Conservation (phyloP, 2,329 filamentous ascomycete species). For the Colletotrichum sp. region DNA sequence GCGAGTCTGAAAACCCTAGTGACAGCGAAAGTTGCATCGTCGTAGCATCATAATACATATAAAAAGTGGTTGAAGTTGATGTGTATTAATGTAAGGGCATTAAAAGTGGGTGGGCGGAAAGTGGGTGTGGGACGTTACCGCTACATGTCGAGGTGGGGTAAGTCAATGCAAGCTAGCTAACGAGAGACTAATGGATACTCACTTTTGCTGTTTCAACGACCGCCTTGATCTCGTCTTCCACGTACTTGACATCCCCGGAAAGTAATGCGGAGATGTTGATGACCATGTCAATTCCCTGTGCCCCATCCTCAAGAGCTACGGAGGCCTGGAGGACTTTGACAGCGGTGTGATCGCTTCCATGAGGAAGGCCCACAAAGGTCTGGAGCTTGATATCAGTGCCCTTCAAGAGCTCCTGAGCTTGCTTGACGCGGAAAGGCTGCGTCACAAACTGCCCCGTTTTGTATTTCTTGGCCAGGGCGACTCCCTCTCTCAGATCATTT, state of each 20-base stretch:
- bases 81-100: no score
- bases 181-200: slow-evolving; percentile 29
- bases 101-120: no score
- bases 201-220: slow-evolving; percentile 52
- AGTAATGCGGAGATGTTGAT: slow-evolving; percentile 64
- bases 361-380: slow-evolving; percentile 64
- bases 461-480: slow-evolving; percentile 50
- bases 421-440: slow-evolving; percentile 59
- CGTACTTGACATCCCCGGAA: slow-evolving; percentile 61
- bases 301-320: slow-evolving; percentile 51
- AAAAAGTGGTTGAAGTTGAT: no score
- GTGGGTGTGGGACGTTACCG: no score
- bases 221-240: slow-evolving; percentile 51
- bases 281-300: slow-evolving; percentile 63
- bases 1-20: no score
- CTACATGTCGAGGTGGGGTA: background rate
- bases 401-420: slow-evolving; percentile 49
- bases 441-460: slow-evolving; percentile 61
- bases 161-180: background rate
- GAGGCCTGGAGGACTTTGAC: slow-evolving; percentile 59
- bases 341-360: slow-evolving; percentile 58
- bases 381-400: slow-evolving; percentile 55
- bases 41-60: no score
- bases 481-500: slow-evolving; percentile 51
- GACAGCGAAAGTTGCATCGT: no score